Evolutionary conservation across 208 protist genomes (phyloP).

Genomic region (Lotmaria passim): DNA sequence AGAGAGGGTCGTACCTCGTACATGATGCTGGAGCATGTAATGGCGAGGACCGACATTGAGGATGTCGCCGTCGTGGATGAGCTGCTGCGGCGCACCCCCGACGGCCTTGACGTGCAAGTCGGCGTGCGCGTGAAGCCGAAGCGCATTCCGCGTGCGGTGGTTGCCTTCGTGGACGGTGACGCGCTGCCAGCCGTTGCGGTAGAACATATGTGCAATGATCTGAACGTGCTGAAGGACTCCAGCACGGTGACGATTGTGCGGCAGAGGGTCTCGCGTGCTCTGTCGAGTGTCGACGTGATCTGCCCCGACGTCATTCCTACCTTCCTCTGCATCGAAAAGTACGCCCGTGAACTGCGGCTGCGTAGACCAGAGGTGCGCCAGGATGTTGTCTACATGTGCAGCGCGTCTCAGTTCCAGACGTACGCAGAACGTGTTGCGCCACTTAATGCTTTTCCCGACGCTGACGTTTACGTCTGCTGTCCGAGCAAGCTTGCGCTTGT

Average conservation of each 20-base stretch:
- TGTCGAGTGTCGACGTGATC: conserved; percentile 54
- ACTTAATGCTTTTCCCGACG: conserved; percentile 69
- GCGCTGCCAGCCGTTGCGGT: conserved; percentile 54
- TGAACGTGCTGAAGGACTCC: conserved; percentile 53
- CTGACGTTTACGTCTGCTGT: conserved; percentile 86
- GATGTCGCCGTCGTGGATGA: conserved; percentile 41
- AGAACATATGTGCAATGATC: conserved; percentile 61
- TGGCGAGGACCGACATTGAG: conserved; percentile 36
- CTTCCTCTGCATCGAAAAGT: conserved; percentile 60
- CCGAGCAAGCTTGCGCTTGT: conserved; percentile 67
- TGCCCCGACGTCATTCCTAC: conserved; percentile 59
- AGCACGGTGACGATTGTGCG: conserved; percentile 61
- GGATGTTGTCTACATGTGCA: conserved; percentile 88
- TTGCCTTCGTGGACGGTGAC: conserved; percentile 84
- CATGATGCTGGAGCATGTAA: conserved; percentile 41
- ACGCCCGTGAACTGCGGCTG: conserved; percentile 54
- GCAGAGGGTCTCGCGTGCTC: conserved; percentile 37
- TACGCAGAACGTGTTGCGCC: conserved; percentile 59
- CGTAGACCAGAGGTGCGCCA: conserved; percentile 48
- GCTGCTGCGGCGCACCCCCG: conserved; percentile 29
- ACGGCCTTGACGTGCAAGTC: conserved; percentile 50
- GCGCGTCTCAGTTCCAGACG: conserved; percentile 46
- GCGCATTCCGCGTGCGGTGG: conserved; percentile 37
- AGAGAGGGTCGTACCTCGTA: conserved; percentile 27
- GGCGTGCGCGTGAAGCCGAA: conserved; percentile 53